Evolutionary conservation across 139 green algal genomes (phyloP).

Genomic region (Gonium pectorale): DNA sequence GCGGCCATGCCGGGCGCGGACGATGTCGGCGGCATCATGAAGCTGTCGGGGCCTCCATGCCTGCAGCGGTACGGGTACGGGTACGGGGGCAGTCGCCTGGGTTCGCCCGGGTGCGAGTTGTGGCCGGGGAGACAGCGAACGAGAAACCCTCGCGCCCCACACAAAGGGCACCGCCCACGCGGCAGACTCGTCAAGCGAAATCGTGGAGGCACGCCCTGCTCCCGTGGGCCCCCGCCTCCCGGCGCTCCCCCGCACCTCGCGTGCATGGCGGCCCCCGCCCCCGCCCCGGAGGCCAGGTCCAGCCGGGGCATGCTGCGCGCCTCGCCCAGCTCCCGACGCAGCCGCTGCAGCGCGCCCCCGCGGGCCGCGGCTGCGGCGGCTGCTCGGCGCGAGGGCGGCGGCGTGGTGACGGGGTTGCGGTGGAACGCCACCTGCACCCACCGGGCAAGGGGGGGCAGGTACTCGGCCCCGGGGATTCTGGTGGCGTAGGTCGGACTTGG

Average conservation of each 20-base stretch:
- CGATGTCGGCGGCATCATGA: background rate
- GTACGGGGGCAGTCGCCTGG: too few relatives aligned
- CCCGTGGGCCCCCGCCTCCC: too few relatives aligned
- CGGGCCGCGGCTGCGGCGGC: constrained; percentile 8
- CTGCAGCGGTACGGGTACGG: background rate
- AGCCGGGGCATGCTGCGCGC: constrained; percentile 40
- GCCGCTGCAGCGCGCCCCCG: background rate
- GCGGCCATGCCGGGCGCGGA: background rate
- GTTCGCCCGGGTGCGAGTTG: too few relatives aligned
- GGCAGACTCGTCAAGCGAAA: too few relatives aligned
- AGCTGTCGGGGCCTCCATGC: background rate
- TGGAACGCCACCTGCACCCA: constrained; percentile 8
- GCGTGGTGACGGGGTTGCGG: background rate
- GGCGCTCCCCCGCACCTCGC: background rate
- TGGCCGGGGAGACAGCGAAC: too few relatives aligned
- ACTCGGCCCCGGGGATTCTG: background rate
- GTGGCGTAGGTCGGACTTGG: background rate
- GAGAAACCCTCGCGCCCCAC: too few relatives aligned
- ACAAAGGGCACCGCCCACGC: too few relatives aligned
- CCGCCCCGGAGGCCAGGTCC: constrained; percentile 21
- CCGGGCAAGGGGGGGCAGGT: background rate
- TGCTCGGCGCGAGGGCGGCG: constrained; percentile 6
- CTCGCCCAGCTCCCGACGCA: constrained; percentile 41
- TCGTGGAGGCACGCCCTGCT: too few relatives aligned
- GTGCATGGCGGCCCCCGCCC: background rate